Percentiles rank a stretch among this genome's conserved stretches.
Evolutionary conservation across 2,329 filamentous ascomycete genomes (phyloP).

Genomic region (Corinectria fuckeliana): DNA sequence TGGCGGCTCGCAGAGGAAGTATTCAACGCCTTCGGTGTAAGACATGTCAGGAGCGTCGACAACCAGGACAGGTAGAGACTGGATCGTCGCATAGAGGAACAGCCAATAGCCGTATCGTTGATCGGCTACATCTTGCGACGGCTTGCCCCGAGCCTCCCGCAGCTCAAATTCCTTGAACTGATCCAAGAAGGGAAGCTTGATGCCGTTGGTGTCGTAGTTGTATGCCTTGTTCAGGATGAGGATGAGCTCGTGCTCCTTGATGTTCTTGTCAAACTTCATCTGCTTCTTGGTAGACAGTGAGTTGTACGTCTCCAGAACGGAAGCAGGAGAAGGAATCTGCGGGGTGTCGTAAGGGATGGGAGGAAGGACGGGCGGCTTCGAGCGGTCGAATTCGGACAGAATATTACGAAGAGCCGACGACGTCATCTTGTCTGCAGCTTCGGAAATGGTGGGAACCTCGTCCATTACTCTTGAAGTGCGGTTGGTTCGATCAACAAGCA

Average conservation of each 20-base stretch:
- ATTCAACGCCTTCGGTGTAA: constrained; percentile 76
- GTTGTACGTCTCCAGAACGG: constrained; percentile 69
- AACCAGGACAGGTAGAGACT: constrained; percentile 78
- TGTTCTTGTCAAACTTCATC: constrained; percentile 71
- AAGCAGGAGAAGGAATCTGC: constrained; percentile 72
- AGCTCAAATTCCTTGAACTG: constrained; percentile 75
- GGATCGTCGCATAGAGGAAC: constrained; percentile 79
- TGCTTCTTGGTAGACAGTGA: constrained; percentile 76
- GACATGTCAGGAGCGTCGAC: constrained; percentile 75
- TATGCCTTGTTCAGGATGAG: constrained; percentile 81
- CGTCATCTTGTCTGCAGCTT: constrained; percentile 65
- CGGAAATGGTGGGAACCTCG: constrained; percentile 62
- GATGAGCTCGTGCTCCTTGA: constrained; percentile 80
- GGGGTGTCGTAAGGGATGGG: constrained; percentile 91
- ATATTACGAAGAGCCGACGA: constrained; percentile 77
- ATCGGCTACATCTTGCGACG: constrained; percentile 71
- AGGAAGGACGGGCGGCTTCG: constrained; percentile 86
- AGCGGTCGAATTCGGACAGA: constrained; percentile 87
- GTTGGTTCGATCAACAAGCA: constrained; percentile 80
- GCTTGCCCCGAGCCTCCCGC: constrained; percentile 69
- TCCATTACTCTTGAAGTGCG: constrained; percentile 82
- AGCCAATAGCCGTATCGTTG: constrained; percentile 80
- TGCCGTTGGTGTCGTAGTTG: constrained; percentile 73
- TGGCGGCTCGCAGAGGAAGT: constrained; percentile 80
- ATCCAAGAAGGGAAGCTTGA: constrained; percentile 68